phyloP scores from a whole-genome alignment of 225 moss, liverwort and hornwort genomes.

The Marchantia paleacea region DNA sequence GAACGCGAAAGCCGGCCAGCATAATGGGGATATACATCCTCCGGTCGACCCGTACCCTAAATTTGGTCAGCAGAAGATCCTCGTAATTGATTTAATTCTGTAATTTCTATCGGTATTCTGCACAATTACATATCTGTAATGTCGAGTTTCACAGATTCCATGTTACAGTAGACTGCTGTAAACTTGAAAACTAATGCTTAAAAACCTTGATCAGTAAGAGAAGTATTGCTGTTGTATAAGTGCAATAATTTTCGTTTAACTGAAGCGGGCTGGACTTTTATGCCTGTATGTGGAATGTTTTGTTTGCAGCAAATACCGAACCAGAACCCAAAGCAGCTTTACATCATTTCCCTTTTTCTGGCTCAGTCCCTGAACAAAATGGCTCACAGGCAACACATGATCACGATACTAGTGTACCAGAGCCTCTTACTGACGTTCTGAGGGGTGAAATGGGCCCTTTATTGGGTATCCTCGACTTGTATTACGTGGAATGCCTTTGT shows the following conservation, averaged over 20 bases:
- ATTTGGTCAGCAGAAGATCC: background rate
- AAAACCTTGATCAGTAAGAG: too few relatives aligned
- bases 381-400: slow-evolving; percentile 33
- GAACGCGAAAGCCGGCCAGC: background rate
- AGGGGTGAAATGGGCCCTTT: slow-evolving; percentile 54
- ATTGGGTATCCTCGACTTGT: slow-evolving; percentile 54
- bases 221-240: too few relatives aligned
- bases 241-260: too few relatives aligned
- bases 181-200: too few relatives aligned
- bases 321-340: slow-evolving; percentile 9
- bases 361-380: slow-evolving; percentile 23
- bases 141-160: too few relatives aligned
- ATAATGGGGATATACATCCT: background rate
- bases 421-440: slow-evolving; percentile 68
- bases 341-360: slow-evolving; percentile 4
- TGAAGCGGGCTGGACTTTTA: background rate
- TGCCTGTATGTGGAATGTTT: background rate
- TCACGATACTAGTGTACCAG: slow-evolving; percentile 62
- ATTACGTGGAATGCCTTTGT: slow-evolving; percentile 73
- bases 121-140: background rate
- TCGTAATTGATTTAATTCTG: background rate
- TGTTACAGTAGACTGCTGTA: too few relatives aligned
- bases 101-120: background rate
- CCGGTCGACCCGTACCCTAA: background rate
- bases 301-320: slow-evolving; percentile 27